Evolutionary conservation across 2,329 filamentous ascomycete species (phyloP).

Genomic region (Fusarium burgessii): DNA sequence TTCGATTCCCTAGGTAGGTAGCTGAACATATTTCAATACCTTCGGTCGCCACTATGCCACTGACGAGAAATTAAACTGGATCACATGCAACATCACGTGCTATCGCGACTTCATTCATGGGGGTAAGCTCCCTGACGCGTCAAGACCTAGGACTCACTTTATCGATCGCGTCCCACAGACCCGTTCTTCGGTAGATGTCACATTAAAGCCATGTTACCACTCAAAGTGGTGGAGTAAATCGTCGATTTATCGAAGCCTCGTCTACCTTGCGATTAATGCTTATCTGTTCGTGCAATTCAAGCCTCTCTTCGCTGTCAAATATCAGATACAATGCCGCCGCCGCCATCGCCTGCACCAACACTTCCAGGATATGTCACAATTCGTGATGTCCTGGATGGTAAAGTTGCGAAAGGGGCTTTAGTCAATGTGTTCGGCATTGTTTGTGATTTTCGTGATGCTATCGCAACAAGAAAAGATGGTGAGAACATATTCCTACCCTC

Average conservation of each 20-base stretch:
- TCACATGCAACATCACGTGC: conserved; percentile 46
- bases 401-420: conserved; percentile 38
- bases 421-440: conserved; percentile 78
- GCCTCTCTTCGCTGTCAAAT: conserved; percentile 10
- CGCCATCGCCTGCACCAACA: conserved; percentile 5
- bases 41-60: conserved; percentile 8
- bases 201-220: not conserved
- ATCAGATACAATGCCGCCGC: conserved; percentile 14
- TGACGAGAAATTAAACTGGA: not conserved
- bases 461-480: conserved; percentile 65
- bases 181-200: conserved; percentile 15
- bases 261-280: not conserved
- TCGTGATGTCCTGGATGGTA: conserved; percentile 58
- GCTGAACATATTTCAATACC: not conserved
- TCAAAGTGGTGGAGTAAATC: conserved; percentile 18
- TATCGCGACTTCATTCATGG: conserved; percentile 31
- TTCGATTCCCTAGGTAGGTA: not conserved
- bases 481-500: conserved; percentile 33
- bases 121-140: conserved; percentile 28
- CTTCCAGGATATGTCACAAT: conserved; percentile 49
- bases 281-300: not conserved
- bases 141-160: not conserved
- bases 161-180: conserved; percentile 31
- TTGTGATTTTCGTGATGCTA: conserved; percentile 70
- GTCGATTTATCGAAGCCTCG: not conserved